These are phyloP conservation scores for Asterionellopsis glacialis DNA, from an alignment of 108 stramenopile genomes.

Conservation along the genomic window DNA sequence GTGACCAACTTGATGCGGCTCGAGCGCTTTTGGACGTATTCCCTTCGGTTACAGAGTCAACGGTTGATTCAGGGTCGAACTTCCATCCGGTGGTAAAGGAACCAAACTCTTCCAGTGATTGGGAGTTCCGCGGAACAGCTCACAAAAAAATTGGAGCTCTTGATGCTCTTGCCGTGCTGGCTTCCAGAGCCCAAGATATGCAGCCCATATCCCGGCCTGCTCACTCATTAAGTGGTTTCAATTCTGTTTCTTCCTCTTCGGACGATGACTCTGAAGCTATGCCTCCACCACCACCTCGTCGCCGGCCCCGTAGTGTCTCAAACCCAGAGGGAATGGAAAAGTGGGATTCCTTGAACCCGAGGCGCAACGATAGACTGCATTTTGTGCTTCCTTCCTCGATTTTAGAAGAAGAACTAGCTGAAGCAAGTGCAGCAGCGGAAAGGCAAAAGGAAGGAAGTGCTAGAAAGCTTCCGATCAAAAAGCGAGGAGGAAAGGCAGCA, in stretches of 20 bases:
- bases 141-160: slow-evolving; percentile 31
- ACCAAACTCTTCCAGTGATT: not conserved
- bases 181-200: slow-evolving; percentile 8
- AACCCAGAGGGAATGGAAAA: slow-evolving; percentile 92
- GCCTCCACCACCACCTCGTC: slow-evolving; percentile 63
- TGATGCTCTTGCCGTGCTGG: slow-evolving; percentile 46
- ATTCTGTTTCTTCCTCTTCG: slow-evolving; percentile 20
- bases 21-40: slow-evolving; percentile 35
- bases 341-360: slow-evolving; percentile 51
- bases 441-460: slow-evolving; percentile 6
- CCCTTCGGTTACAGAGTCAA: slow-evolving; percentile 8
- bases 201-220: not conserved
- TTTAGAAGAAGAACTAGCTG: slow-evolving; percentile 79
- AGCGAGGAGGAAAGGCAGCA: slow-evolving; percentile 7
- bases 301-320: slow-evolving; percentile 62
- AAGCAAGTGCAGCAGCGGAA: slow-evolving; percentile 50
- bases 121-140: not conserved
- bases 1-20: slow-evolving; percentile 38
- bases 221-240: not conserved
- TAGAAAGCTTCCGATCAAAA: not conserved
- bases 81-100: too few relatives aligned
- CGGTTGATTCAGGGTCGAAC: not conserved
- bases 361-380: slow-evolving; percentile 39
- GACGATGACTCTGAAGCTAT: slow-evolving; percentile 60
- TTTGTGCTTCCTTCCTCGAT: slow-evolving; percentile 72